Evolutionary conservation across 2,329 filamentous ascomycete genomes (phyloP), one percentile per base, ranked within the genome.

Genomic region (Cordyceps fumosorosea): DNA sequence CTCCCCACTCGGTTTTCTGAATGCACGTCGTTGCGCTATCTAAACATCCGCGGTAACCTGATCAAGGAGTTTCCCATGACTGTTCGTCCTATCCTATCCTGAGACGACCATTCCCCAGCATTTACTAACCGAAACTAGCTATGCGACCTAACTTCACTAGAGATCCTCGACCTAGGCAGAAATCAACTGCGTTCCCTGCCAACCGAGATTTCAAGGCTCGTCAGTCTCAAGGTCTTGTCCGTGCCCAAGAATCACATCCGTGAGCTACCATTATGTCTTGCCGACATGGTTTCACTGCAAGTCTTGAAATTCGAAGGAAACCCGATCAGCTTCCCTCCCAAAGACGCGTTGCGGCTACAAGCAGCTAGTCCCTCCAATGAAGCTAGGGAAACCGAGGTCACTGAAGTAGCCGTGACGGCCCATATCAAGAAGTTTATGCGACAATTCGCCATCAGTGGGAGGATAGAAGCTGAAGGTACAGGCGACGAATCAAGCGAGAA

Each of bases 221-320:
- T 87, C 5, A 96, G 91, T 1, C 79, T 98, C 66, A 96, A 96
- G 71, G 93, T 97, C 18, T 80, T 98, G 60, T 93, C 92, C 2
- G 84, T 97, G 42, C 89, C 90, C 67, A 90, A 90, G 71, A 97
- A 97, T 73, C 85, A 89, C 64, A 91, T 98, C 68, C 87, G 91
- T 66, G 88, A 93, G 67, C 78, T 98, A 20, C 93, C 93, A 1
- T 77, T 90, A 7, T 93, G 90, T 66, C 77, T 98, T 24, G 91
- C 90, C 60, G 92, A 96, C 66, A 96, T 97, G 89, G 87, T 84
- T 62, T 95, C 91, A 61, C 78, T 98, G 63, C 90, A 93, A 71
- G 89, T 96, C 66, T 81, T 98, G 62, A 96, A 96, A 74, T 85
- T 97, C 42, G 89, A 93, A 63, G 91, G 91, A 52, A 97, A 97